Conservation (phyloP, 2,329 filamentous ascomycete genomes). For the Venturia effusa region DNA sequence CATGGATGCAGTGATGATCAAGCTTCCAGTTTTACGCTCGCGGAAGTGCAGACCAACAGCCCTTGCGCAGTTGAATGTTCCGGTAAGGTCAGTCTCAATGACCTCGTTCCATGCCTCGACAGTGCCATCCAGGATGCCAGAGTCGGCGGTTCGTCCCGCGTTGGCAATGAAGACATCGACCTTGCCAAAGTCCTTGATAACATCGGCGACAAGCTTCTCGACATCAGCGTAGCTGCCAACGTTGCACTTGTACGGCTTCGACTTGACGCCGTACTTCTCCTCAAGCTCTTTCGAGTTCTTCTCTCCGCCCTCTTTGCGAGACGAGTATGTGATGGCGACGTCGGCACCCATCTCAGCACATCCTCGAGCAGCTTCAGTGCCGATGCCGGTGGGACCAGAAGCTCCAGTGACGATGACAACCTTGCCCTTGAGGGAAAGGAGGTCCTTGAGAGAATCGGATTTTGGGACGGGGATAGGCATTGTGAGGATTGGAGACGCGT, state of each 20-base stretch:
- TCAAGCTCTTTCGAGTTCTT: slow-evolving; percentile 46
- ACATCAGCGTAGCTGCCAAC: slow-evolving; percentile 20
- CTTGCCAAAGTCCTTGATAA: slow-evolving; percentile 30
- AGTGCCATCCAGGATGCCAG: slow-evolving; percentile 56
- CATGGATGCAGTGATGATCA: slow-evolving; percentile 62
- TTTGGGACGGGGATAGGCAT: slow-evolving; percentile 50
- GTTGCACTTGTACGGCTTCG: slow-evolving; percentile 12
- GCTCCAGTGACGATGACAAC: slow-evolving; percentile 42
- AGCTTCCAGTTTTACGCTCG: slow-evolving; percentile 40
- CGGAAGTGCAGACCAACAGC: slow-evolving; percentile 51
- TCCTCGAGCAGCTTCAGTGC: slow-evolving; percentile 54
- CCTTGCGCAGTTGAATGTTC: slow-evolving; percentile 77
- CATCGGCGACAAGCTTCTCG: slow-evolving; percentile 21
- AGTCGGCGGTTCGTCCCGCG: slow-evolving; percentile 59
- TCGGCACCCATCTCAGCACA: slow-evolving; percentile 55
- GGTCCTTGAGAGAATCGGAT: slow-evolving; percentile 46
- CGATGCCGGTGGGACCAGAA: slow-evolving; percentile 55
- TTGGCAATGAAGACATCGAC: slow-evolving; percentile 45
- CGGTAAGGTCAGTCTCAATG: slow-evolving; percentile 78
- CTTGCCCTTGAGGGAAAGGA: slow-evolving; percentile 43
- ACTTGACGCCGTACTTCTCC: slow-evolving; percentile 11
- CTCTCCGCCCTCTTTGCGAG: slow-evolving; percentile 49
- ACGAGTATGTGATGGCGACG: slow-evolving; percentile 56
- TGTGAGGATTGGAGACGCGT: slow-evolving; percentile 17
- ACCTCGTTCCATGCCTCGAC: slow-evolving; percentile 66